Evolutionary conservation across 805 yeast genomes (phyloP).

Genomic region (Candida insectalens): DNA sequence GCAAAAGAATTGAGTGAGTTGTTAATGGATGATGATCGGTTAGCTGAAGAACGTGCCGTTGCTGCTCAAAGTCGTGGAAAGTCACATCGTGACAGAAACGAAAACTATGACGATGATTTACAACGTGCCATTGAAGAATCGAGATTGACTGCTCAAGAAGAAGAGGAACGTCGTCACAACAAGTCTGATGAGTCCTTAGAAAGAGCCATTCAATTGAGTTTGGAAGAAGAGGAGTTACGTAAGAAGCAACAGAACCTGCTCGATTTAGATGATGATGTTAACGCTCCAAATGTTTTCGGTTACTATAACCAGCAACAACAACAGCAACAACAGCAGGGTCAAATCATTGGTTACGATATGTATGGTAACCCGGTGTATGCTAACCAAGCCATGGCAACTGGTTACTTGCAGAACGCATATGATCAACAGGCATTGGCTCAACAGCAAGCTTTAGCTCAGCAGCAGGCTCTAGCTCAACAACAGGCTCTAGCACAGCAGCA

Average conservation of each 20-base stretch:
- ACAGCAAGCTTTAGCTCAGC: constrained; percentile 12
- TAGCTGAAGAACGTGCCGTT: constrained; percentile 54
- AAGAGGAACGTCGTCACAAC: constrained; percentile 36
- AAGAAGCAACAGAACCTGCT: constrained; percentile 38
- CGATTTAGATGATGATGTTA: constrained; percentile 34
- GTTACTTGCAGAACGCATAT: constrained; percentile 39
- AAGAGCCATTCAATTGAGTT: constrained; percentile 58
- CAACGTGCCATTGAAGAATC: constrained; percentile 76
- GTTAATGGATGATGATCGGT: constrained; percentile 72
- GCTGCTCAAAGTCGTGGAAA: constrained; percentile 9
- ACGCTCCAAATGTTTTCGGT: constrained; percentile 19
- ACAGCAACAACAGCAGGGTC: constrained; percentile 26
- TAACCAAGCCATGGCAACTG: constrained; percentile 43
- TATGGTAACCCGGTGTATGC: constrained; percentile 58
- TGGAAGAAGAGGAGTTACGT: constrained; percentile 70
- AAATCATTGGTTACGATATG: constrained; percentile 39
- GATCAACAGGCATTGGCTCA: constrained; percentile 13
- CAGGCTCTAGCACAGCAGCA: constrained; percentile 15
- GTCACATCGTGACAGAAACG: constrained; percentile 17
- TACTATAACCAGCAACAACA: constrained; percentile 10
- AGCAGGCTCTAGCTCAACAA: constrained; percentile 12
- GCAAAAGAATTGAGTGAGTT: constrained; percentile 83
- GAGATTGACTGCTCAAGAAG: constrained; percentile 74
- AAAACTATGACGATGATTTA: constrained; percentile 64
- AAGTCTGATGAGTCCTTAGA: constrained; percentile 54